Evolutionary conservation across 2,329 filamentous ascomycete species (phyloP).

Genomic region (Trichoderma breve): DNA sequence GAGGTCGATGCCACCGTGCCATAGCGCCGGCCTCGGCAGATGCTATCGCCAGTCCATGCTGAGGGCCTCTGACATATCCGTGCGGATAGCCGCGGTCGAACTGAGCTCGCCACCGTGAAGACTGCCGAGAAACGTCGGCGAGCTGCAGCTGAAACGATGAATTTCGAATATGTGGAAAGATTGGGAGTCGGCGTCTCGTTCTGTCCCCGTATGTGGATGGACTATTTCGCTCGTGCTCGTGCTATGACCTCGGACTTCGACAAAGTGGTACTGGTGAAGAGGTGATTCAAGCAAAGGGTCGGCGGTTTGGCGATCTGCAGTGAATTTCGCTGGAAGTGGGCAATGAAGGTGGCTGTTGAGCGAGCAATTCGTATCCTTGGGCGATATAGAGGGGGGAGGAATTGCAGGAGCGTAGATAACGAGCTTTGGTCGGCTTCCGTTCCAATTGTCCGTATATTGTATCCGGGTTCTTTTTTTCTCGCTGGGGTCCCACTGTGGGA

Average conservation of each 20-base stretch:
- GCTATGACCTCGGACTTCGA: not conserved
- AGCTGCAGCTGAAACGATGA: not conserved
- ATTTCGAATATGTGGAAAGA: not conserved
- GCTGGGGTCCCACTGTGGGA: not conserved
- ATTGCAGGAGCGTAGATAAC: not conserved
- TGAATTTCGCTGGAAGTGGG: not conserved
- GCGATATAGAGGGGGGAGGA: not conserved
- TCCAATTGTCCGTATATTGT: not conserved
- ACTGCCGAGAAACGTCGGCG: constrained; percentile 19
- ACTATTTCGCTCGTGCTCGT: not conserved
- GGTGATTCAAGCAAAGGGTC: not conserved
- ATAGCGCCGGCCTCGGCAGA: constrained; percentile 36
- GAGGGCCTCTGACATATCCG: constrained; percentile 39
- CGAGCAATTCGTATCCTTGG: not conserved
- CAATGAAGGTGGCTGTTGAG: not conserved
- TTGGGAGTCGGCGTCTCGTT: not conserved
- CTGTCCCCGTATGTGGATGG: not conserved
- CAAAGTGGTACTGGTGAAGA: not conserved
- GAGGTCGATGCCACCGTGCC: constrained; percentile 28
- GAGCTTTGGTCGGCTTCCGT: not conserved
- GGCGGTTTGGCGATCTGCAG: fast-evolving
- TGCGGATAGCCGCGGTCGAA: constrained; percentile 44
- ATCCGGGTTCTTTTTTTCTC: not conserved
- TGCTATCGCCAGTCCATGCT: constrained; percentile 43
- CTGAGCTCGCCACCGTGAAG: constrained; percentile 37